Evolutionary conservation across 1,284 basidiomycete genomes (phyloP).

Genomic region (Prillingera fragicola): DNA sequence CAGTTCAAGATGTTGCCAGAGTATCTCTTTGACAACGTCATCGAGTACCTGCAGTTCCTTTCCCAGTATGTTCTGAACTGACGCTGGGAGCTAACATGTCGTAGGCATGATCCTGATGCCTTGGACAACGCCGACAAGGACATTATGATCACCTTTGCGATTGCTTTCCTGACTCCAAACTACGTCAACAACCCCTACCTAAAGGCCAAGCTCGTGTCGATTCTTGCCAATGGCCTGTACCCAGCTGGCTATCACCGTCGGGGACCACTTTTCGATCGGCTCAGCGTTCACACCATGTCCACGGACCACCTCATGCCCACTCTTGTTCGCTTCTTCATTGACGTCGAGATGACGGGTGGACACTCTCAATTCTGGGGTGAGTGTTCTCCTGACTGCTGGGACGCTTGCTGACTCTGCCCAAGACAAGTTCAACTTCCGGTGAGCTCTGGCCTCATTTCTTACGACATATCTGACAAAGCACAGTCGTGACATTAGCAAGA

Average conservation of each 20-base stretch:
- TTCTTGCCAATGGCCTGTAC: constrained; percentile 75
- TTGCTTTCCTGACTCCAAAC: constrained; percentile 90
- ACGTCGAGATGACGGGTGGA: constrained; percentile 94
- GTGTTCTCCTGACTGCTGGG: constrained; percentile 43
- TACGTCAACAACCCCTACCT: constrained; percentile 99
- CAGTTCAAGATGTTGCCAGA: constrained; percentile 87
- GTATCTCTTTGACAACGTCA: constrained; percentile 89
- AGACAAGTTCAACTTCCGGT: constrained; percentile 44
- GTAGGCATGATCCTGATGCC: constrained; percentile 68
- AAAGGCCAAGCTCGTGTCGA: constrained; percentile 96
- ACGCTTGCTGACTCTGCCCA: not conserved
- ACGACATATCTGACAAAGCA: constrained; percentile 10
- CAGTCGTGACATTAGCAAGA: constrained; percentile 75
- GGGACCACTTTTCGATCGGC: constrained; percentile 71
- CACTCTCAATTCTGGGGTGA: constrained; percentile 93
- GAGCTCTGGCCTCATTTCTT: not conserved
- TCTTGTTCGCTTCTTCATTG: constrained; percentile 91
- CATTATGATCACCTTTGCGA: constrained; percentile 80
- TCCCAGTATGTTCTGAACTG: constrained; percentile 57
- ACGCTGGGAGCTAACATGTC: constrained; percentile 1
- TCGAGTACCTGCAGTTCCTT: constrained; percentile 80
- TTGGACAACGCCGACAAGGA: constrained; percentile 76
- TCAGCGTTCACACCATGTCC: constrained; percentile 81
- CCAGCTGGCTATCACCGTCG: constrained; percentile 67
- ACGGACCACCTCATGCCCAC: constrained; percentile 85